Base-by-base conservation (phyloP, 2,329 filamentous ascomycete species). In the Trichoderma asperellum region DNA sequence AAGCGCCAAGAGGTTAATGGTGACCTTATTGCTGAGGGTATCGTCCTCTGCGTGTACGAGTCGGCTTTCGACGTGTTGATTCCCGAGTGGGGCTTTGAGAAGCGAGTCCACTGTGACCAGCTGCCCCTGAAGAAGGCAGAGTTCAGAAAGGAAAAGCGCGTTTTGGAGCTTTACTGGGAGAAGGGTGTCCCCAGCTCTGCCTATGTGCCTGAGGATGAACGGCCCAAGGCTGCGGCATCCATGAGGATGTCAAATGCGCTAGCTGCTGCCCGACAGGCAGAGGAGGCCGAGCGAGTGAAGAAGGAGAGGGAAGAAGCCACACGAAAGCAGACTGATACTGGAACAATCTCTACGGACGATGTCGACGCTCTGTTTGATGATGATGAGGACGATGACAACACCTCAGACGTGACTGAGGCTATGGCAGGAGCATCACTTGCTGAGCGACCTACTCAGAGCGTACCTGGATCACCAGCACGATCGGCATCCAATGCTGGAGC, bases 91-190 rank as follows among this genome's bases (percentile, higher is more conserved):
- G 96, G 96, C 73, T 98, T 99, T 74, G 96, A 99, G 85, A 99
- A 99, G 89, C 93, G 96, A 73, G 96, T 99, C 64, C 96, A 99
- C 82, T 99, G 96, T 79, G 96, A 99, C 78, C 96, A 99, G 84
- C 86, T 99, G 78, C 96, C 96, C 35, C 84, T 99, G 74, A 95
- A 98, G 88, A 99, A 99, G 86, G 96, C 96, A n/a, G 96, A 99
- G 79, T 99, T 96, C 82, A 90, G 96, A 81, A 98, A 98, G 86
- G 94, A 97, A 79, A 93, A 94, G 83, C 90, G 96, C 68, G 89
- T 98, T 35, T 86, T 99, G 58, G 96, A 99, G 82, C 87, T 99
- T 18, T 99, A 97, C 86, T 99, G 96, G 96, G 96, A 99, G 89
- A 99, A 98, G 88, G 96, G 96, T 58, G 94, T 98, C 8, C 93